These are phyloP conservation scores for Incumbomyces delicatus DNA, from an alignment of 2,329 filamentous ascomycete genomes.

Conservation along the genomic window DNA sequence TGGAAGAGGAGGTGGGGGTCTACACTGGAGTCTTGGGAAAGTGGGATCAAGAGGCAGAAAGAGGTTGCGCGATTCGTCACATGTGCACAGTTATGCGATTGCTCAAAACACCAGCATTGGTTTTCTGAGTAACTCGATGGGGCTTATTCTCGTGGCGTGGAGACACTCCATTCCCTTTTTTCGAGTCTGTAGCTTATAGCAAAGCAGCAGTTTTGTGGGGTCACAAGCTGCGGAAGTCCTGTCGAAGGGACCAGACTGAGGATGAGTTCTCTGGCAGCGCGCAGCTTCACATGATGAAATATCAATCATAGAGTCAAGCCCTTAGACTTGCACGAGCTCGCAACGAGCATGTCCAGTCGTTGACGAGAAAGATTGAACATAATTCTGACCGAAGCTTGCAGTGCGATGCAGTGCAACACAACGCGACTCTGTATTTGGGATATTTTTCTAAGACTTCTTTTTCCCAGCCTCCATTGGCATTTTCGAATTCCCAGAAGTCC, in stretches of 20 bases:
- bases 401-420: too few relatives aligned
- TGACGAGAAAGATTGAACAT: constrained; percentile 41
- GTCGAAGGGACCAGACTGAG: constrained; percentile 59
- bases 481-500: constrained; percentile 25
- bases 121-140: constrained; percentile 88
- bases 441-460: constrained; percentile 23
- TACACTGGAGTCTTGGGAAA: constrained; percentile 5
- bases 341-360: constrained; percentile 28
- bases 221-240: constrained; percentile 46
- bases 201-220: constrained; percentile 35
- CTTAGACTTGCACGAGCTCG: constrained; percentile 52
- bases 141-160: constrained; percentile 99
- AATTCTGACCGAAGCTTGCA: constrained; percentile 33
- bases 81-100: constrained; percentile 98
- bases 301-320: constrained; percentile 98
- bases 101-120: constrained; percentile 39
- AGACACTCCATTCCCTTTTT: constrained; percentile 42
- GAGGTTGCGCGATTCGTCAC: constrained; percentile 65
- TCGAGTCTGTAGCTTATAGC: constrained; percentile 45
- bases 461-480: constrained; percentile 31
- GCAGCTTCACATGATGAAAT: constrained; percentile 73
- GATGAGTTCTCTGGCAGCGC: constrained; percentile 5
- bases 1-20: constrained; percentile 30
- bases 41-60: constrained; percentile 12
- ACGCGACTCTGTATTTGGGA: constrained; percentile 20